Conservation (phyloP, 2,329 filamentous ascomycete genomes). For the Ophiostoma sp. region DNA sequence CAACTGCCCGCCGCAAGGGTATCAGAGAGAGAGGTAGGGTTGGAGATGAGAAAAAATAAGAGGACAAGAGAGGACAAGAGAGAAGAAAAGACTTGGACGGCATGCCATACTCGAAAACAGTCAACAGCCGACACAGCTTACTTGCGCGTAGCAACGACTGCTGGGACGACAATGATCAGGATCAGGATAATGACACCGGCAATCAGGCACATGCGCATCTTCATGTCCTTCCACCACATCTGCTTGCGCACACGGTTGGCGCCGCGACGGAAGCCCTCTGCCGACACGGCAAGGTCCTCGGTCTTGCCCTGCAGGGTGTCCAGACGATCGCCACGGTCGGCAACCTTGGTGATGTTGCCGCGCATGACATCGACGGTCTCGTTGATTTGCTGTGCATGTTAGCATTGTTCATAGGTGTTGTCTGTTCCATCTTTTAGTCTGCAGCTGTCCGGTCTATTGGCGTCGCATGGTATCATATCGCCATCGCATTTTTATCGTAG, state of each 20-base stretch:
- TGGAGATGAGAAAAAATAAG: not conserved
- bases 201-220: constrained; percentile 98
- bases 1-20: constrained; percentile 9
- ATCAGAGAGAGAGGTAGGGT: constrained; percentile 8
- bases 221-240: constrained; percentile 99
- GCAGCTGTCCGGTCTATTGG: not conserved
- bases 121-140: constrained; percentile 8
- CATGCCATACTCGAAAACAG: not conserved
- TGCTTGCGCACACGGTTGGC: constrained; percentile 94
- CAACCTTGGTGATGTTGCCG: constrained; percentile 95
- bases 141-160: constrained; percentile 38
- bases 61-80: not conserved
- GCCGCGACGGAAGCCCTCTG: constrained; percentile 90
- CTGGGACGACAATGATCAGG: constrained; percentile 87
- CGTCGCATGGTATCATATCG: not conserved
- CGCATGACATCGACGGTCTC: constrained; percentile 92
- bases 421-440: not conserved
- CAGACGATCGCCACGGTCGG: constrained; percentile 82
- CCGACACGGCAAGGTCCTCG: constrained; percentile 85
- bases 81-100: not conserved
- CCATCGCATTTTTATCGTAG: not conserved
- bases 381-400: constrained; percentile 75
- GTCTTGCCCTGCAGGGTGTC: constrained; percentile 91
- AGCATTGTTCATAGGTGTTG: not conserved
- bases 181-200: constrained; percentile 86